phyloP scores from a whole-genome alignment of 31 red algal genomes.

The Odonthalia washingtoniensis region DNA sequence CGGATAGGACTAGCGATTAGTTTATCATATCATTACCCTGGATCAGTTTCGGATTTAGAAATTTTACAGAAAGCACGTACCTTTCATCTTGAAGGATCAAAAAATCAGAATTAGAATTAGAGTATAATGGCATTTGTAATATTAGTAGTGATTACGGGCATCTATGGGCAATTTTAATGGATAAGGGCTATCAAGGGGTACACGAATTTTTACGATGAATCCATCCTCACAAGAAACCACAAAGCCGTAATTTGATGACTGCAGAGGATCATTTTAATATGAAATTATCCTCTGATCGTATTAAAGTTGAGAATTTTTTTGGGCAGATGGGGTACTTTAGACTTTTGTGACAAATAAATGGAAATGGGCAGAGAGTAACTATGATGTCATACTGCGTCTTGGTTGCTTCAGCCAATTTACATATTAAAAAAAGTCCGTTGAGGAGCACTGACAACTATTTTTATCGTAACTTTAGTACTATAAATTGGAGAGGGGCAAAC shows the following conservation, averaged over 20 bases:
- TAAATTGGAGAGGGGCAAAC: neutral
- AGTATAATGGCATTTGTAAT: too few species aligned
- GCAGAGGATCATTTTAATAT: neutral
- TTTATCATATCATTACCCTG: neutral
- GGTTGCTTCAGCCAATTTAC: slow-evolving; percentile 8
- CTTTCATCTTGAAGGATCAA: neutral
- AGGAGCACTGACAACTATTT: neutral
- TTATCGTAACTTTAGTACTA: neutral
- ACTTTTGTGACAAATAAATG: slow-evolving; percentile 1
- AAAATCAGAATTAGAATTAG: too few species aligned
- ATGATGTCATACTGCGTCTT: neutral
- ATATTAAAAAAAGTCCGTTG: slow-evolving; percentile 16
- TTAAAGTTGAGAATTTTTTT: slow-evolving; percentile 43
- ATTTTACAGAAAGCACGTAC: neutral
- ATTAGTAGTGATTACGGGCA: too few species aligned
- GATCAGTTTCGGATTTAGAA: neutral
- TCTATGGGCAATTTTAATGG: too few species aligned
- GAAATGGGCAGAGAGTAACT: too few species aligned
- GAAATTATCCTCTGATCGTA: slow-evolving; percentile 19
- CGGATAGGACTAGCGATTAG: neutral
- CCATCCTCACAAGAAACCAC: neutral
- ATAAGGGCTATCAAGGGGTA: too few species aligned
- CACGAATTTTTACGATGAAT: neutral
- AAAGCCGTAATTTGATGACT: neutral
- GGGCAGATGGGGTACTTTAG: neutral